A percentile compares a stretch with the other conserved stretches of the same genome.
These are phyloP conservation scores for Beta lomatogona DNA, from an alignment of 179 eudicot species.

Conservation along the genomic window DNA sequence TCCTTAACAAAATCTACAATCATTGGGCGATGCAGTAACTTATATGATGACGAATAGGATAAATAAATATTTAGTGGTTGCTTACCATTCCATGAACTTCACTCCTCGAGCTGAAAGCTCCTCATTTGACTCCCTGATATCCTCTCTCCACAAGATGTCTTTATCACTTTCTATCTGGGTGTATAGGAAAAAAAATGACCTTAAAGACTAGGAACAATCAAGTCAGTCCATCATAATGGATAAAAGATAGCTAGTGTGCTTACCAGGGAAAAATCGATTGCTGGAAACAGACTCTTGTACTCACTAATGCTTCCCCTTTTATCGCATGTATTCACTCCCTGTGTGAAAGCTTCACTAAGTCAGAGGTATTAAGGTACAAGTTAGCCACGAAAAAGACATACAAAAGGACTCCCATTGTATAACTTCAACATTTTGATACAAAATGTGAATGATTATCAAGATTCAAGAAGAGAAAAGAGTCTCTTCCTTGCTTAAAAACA, in stretches of 20 bases:
- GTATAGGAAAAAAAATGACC: background rate
- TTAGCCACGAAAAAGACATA: background rate
- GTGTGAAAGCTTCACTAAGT: constrained; percentile 5
- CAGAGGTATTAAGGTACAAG: background rate
- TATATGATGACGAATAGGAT: background rate
- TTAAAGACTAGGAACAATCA: background rate
- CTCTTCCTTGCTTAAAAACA: background rate
- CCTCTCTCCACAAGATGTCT: constrained; percentile 35
- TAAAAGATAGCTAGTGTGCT: constrained; percentile 3
- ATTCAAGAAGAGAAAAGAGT: background rate
- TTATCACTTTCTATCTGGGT: constrained; percentile 34
- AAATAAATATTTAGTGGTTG: background rate
- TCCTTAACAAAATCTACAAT: background rate
- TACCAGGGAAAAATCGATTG: constrained; percentile 33
- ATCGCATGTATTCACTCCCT: constrained; percentile 35
- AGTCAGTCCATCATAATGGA: background rate
- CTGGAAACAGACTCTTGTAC: constrained; percentile 30
- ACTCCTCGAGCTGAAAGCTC: constrained; percentile 38
- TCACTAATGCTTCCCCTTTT: constrained; percentile 34
- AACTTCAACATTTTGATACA: background rate
- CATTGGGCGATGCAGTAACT: background rate
- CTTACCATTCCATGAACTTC: constrained; percentile 35
- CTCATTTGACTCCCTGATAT: constrained; percentile 37
- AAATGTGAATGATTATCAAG: too few relatives aligned
- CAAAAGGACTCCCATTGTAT: background rate